Percentiles rank a stretch among this genome's conserved stretches.
These are phyloP conservation scores for Aspergillus funiculosus DNA, from an alignment of 495 filamentous ascomycete genomes.

Conservation along the genomic window DNA sequence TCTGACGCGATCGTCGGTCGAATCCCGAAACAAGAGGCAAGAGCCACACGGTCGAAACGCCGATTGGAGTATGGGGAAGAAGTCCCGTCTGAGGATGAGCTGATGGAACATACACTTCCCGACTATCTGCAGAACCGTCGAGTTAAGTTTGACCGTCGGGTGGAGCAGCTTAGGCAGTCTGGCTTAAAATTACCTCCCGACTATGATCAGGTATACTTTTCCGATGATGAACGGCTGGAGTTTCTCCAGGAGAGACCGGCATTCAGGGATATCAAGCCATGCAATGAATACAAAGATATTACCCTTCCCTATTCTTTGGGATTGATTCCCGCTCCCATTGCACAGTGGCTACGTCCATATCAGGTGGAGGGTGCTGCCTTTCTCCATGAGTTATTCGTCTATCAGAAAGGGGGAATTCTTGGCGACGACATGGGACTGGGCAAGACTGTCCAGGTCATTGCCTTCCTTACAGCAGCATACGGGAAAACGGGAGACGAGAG, in stretches of 20 bases:
- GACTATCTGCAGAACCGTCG: constrained; percentile 52
- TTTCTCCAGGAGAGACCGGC: constrained; percentile 61
- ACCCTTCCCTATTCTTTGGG: constrained; percentile 70
- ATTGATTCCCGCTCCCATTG: constrained; percentile 81
- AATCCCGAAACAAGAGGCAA: constrained; percentile 20
- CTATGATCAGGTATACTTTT: constrained; percentile 79
- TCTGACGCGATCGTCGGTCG: constrained; percentile 28
- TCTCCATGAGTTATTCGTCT: constrained; percentile 84
- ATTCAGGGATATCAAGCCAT: constrained; percentile 58
- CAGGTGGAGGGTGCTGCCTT: constrained; percentile 83
- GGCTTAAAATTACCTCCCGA: constrained; percentile 74
- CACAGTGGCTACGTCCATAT: constrained; percentile 89
- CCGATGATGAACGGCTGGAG: constrained; percentile 68
- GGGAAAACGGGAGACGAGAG: constrained; percentile 91
- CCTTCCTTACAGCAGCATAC: constrained; percentile 87
- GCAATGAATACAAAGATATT: constrained; percentile 67
- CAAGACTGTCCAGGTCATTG: constrained; percentile 95
- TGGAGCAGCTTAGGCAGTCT: constrained; percentile 54
- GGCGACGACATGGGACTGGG: constrained; percentile 97
- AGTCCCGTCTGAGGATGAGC: constrained; percentile 46
- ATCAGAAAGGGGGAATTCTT: constrained; percentile 84
- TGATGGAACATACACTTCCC: constrained; percentile 55
- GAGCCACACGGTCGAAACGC: constrained; percentile 13
- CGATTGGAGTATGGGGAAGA: constrained; percentile 37
- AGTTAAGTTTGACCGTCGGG: constrained; percentile 46